Evolutionary conservation across 176 grass and related monocot genomes (phyloP).

Genomic region (Carex parvula): DNA sequence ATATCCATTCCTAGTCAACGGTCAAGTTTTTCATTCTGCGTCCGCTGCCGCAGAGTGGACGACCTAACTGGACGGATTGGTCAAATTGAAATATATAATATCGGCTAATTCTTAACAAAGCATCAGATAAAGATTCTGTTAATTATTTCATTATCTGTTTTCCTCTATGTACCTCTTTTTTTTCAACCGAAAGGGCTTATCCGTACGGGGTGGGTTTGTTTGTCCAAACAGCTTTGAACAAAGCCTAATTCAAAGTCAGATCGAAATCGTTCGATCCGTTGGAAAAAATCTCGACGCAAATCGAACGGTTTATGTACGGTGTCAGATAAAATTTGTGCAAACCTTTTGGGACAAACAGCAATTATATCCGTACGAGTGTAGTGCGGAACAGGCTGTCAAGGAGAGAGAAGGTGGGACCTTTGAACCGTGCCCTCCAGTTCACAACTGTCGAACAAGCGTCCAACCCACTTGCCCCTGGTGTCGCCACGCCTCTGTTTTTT

Average conservation of each 20-base stretch:
- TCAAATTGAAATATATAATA: not conserved
- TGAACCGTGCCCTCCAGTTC: not conserved
- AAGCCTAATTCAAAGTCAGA: too few species aligned
- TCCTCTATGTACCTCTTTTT: not conserved
- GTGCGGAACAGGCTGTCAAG: constrained; percentile 17
- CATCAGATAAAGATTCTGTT: not conserved
- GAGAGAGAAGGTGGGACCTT: not conserved
- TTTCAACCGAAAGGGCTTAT: not conserved
- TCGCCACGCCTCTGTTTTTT: constrained; percentile 10
- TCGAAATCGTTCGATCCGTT: too few species aligned
- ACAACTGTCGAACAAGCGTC: not conserved
- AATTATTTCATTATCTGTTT: not conserved
- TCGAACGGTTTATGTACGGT: too few species aligned
- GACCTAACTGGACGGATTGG: not conserved
- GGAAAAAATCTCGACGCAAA: too few species aligned
- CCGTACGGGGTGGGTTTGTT: not conserved
- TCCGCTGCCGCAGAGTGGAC: not conserved
- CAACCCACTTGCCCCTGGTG: constrained; percentile 14
- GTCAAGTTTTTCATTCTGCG: too few species aligned
- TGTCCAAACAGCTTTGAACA: too few species aligned
- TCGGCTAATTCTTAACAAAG: not conserved
- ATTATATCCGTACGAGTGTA: constrained; percentile 1
- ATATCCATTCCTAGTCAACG: not conserved
- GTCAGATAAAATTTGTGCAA: too few species aligned
- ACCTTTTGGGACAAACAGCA: too few species aligned